Percentiles rank a stretch among this genome's conserved stretches.
Conservation (phyloP, 306 rosid genomes). For the Prunus fruticosa region DNA sequence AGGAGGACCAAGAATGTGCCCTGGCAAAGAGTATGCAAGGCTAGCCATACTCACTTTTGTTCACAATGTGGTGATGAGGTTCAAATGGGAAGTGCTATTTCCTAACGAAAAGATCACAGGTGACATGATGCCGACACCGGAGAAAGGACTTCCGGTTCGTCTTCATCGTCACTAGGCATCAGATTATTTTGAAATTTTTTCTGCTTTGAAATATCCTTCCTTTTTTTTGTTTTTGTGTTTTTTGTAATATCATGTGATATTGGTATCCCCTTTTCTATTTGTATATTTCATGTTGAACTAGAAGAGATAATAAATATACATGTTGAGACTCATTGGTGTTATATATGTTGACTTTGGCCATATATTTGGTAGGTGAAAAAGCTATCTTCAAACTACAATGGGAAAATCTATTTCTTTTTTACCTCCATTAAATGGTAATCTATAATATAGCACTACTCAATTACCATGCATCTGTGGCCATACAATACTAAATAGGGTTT, state of each 20-base stretch:
- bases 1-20: slow-evolving; percentile 45
- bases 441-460: too few relatives aligned
- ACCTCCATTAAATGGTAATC: too few relatives aligned
- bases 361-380: too few relatives aligned
- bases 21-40: slow-evolving; percentile 36
- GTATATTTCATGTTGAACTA: neutral
- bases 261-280: too few relatives aligned
- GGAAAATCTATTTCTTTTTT: too few relatives aligned
- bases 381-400: too few relatives aligned
- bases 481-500: too few relatives aligned
- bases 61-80: slow-evolving; percentile 31
- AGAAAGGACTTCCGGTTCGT: slow-evolving; percentile 35
- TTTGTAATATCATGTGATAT: too few relatives aligned
- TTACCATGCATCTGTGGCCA: neutral
- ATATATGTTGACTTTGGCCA: too few relatives aligned
- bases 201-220: neutral
- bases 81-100: slow-evolving; percentile 30
- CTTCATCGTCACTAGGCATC: slow-evolving; percentile 15
- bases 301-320: neutral
- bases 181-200: neutral
- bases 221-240: neutral
- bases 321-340: neutral
- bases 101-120: slow-evolving; percentile 28
- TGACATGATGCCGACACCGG: slow-evolving; percentile 43
- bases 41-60: slow-evolving; percentile 34